These are phyloP conservation scores for Limonium bicolor DNA, from an alignment of 148 eudicot genomes.

Conservation along the genomic window DNA sequence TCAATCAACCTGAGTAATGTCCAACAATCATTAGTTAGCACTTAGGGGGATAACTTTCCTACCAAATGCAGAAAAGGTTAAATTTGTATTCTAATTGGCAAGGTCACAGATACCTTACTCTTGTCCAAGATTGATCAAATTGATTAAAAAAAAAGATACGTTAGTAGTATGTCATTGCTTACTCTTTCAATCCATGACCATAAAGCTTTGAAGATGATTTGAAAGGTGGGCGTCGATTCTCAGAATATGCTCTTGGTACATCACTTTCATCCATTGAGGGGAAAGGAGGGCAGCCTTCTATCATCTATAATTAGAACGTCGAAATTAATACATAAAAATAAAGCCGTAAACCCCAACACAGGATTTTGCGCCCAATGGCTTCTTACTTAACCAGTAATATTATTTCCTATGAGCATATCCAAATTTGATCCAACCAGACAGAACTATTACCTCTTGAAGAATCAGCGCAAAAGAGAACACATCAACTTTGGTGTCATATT, in stretches of 20 bases:
- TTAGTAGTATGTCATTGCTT: too few relatives aligned
- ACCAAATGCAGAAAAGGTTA: not conserved
- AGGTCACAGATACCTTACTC: not conserved
- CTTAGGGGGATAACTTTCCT: not conserved
- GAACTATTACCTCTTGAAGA: constrained; percentile 63
- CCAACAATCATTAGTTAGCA: too few relatives aligned
- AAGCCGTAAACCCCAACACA: too few relatives aligned
- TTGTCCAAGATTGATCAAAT: not conserved
- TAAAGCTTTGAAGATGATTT: constrained; percentile 27
- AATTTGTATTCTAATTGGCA: not conserved
- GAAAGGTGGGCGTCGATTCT: constrained; percentile 39
- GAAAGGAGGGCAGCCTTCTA: constrained; percentile 43
- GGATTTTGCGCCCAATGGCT: too few relatives aligned
- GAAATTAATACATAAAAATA: too few relatives aligned
- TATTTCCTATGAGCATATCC: too few relatives aligned
- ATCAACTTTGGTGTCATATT: constrained; percentile 86
- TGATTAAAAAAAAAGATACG: not conserved
- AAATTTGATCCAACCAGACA: not conserved
- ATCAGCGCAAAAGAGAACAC: constrained; percentile 89
- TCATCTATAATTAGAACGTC: too few relatives aligned
- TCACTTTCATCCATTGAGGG: constrained; percentile 22
- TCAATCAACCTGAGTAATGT: constrained; percentile 92
- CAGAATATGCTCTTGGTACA: constrained; percentile 31
- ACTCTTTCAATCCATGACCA: constrained; percentile 34
- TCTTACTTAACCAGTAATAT: too few relatives aligned